These are phyloP conservation scores for Xylariaceae sp. DNA, from an alignment of 2,329 filamentous ascomycete genomes.

Conservation along the genomic window DNA sequence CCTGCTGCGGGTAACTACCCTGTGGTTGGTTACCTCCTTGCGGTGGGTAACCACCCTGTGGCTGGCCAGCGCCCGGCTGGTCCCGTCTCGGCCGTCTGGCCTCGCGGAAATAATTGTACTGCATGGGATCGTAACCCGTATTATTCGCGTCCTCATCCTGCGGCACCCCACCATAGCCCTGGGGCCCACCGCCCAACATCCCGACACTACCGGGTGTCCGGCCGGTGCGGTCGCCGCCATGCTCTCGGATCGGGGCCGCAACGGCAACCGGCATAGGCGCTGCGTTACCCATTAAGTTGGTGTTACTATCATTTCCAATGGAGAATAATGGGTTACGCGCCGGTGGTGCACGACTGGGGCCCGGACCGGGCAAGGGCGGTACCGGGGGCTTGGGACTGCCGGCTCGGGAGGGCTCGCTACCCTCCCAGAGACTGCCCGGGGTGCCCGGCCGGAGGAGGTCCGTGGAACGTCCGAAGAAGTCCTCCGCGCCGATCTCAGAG, in stretches of 20 bases:
- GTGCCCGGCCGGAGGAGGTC: slow-evolving; percentile 59
- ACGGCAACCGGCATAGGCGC: slow-evolving; percentile 45
- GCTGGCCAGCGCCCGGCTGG: neutral
- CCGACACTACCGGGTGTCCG: slow-evolving; percentile 35
- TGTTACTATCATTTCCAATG: slow-evolving; percentile 48
- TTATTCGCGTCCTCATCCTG: slow-evolving; percentile 44
- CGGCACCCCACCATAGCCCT: slow-evolving; percentile 55
- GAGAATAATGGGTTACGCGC: slow-evolving; percentile 46
- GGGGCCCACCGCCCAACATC: slow-evolving; percentile 52
- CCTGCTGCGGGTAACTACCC: too few relatives aligned
- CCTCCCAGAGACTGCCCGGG: slow-evolving; percentile 48
- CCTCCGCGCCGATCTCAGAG: slow-evolving; percentile 77
- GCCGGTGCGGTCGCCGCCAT: slow-evolving; percentile 30
- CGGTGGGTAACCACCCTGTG: too few relatives aligned
- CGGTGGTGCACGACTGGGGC: slow-evolving; percentile 26
- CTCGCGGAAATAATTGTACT: slow-evolving; percentile 54
- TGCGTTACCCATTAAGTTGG: slow-evolving; percentile 49
- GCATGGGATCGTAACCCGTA: slow-evolving; percentile 39
- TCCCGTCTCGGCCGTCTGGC: slow-evolving; percentile 19
- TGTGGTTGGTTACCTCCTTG: too few relatives aligned
- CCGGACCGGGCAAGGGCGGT: slow-evolving; percentile 28
- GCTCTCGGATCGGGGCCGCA: slow-evolving; percentile 32
- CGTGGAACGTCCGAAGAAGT: slow-evolving; percentile 54
- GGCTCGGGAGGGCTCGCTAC: slow-evolving; percentile 44
- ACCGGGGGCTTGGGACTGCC: slow-evolving; percentile 41